Evolutionary conservation across 1,284 basidiomycete genomes (phyloP), one percentile per base, ranked within the genome.

Genomic region (Termitomyces sp.): DNA sequence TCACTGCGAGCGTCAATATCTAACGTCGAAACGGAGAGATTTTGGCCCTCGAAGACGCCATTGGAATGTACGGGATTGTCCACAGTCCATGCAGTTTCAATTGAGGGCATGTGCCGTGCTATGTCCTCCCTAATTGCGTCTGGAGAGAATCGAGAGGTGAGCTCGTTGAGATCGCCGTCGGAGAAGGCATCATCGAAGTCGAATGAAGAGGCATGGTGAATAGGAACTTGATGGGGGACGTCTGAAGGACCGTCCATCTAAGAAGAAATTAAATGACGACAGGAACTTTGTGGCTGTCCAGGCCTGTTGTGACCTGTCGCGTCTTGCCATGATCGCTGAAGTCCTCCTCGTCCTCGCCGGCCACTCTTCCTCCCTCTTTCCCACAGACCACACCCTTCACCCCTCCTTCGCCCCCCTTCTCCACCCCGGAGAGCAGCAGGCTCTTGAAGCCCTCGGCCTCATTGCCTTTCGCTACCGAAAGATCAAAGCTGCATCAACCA

Each of bases 381-480:
- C 81, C 9, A 63, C 69, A 46, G 79, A 81, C 45, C 68, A 81
- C 56, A 71, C 74, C 13, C 64, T 92, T 11, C 76, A 87, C 47
- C 80, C 86, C 2, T 76, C 83, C 0, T 86, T 93, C 60, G 66
- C 75, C 1, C 74, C 83, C 9, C 80, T 92, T 16, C 78, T 94
- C 1, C 91, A 94, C 64, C 92, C 91, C 1, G 92, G 92, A 2
- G 92, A 94, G 67, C 78, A 84, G 49, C 81, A 92, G 64, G 86
- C 85, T 56, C 76, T 94, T 24, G 84, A 89, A 62, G 78, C 81
- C 4, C 79, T 94, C 2, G 87, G 80, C 2, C 73, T 77, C 37
- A 81, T 93, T 41, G 91, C 89, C 0, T 76, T 73, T 34, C 79
- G 83, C 26, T 93, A 93, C 67, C 74, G 80, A 55, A 82, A 74